Conservation (phyloP, 2,329 filamentous ascomycete species). For the Ceratocystis huliohia region DNA sequence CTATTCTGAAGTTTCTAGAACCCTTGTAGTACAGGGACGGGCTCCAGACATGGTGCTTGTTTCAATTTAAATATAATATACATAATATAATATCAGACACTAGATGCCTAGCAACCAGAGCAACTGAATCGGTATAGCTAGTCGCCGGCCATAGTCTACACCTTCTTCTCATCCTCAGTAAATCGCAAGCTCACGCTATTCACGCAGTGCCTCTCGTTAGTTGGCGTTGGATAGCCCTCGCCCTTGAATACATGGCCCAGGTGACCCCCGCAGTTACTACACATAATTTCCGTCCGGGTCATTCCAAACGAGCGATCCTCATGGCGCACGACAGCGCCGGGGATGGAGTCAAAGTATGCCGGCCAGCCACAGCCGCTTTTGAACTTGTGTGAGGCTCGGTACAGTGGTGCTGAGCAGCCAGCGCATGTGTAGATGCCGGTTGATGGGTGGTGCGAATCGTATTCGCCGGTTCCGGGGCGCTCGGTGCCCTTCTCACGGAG, state of each 20-base stretch:
- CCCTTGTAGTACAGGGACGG: not conserved
- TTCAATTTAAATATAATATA: conserved; percentile 1
- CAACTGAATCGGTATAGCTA: not conserved
- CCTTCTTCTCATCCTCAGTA: conserved; percentile 24
- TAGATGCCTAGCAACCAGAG: not conserved
- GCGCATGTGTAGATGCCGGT: conserved; percentile 76
- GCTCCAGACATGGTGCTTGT: not conserved
- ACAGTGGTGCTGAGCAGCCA: conserved; percentile 75
- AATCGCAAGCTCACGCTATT: conserved; percentile 89
- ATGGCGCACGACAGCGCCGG: conserved; percentile 74
- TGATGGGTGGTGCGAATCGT: conserved; percentile 70
- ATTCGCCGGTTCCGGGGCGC: conserved; percentile 62
- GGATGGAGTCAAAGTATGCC: conserved; percentile 91
- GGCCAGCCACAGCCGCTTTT: conserved; percentile 95
- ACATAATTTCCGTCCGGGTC: conserved; percentile 83
- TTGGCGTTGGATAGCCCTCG: conserved; percentile 71
- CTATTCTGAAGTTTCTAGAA: not conserved
- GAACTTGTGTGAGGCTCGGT: conserved; percentile 91
- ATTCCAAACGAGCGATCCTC: conserved; percentile 69
- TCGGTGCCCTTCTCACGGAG: conserved; percentile 90
- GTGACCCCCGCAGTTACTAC: conserved; percentile 86
- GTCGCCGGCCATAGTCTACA: not conserved
- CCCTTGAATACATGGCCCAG: conserved; percentile 92
- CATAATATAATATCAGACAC: not conserved
- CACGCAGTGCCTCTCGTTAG: conserved; percentile 93